Evolutionary conservation across 2,329 filamentous ascomycete genomes (phyloP).

Genomic region (Metarhizium guizhouense): DNA sequence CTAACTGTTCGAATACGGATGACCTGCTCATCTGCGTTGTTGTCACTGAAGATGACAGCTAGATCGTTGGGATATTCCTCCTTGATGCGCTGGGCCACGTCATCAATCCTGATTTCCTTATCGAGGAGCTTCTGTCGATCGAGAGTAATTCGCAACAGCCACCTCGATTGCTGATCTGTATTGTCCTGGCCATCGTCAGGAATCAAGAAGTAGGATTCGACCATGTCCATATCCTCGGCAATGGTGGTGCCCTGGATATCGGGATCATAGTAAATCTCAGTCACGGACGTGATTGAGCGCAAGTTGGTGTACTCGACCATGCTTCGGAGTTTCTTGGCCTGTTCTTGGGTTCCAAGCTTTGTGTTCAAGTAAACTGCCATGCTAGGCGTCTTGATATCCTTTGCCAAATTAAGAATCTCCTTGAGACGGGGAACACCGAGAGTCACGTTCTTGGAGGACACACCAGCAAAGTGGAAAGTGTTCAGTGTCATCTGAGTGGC

Average conservation of each 20-base stretch:
- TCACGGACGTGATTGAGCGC: conserved; percentile 80
- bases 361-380: conserved; percentile 84
- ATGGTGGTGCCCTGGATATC: conserved; percentile 81
- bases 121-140: conserved; percentile 93
- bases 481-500: conserved; percentile 99
- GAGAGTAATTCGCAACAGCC: conserved; percentile 88
- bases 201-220: conserved; percentile 94
- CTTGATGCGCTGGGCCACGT: conserved; percentile 85
- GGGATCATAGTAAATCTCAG: conserved; percentile 96
- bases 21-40: conserved; percentile 92
- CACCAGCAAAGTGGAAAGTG: conserved; percentile 99
- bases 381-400: conserved; percentile 95
- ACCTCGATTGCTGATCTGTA: conserved; percentile 74
- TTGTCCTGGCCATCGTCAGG: conserved; percentile 62
- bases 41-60: conserved; percentile 92
- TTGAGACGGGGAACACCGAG: conserved; percentile 98
- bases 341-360: conserved; percentile 59
- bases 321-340: conserved; percentile 78
- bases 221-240: conserved; percentile 81
- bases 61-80: conserved; percentile 77
- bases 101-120: conserved; percentile 83
- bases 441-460: conserved; percentile 98
- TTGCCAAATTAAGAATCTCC: conserved; percentile 96
- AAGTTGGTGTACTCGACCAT: conserved; percentile 91
- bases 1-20: conserved; percentile 81